phyloP scores from a whole-genome alignment of 768 basidiomycete genomes.

The Infundibulicybe gibba region DNA sequence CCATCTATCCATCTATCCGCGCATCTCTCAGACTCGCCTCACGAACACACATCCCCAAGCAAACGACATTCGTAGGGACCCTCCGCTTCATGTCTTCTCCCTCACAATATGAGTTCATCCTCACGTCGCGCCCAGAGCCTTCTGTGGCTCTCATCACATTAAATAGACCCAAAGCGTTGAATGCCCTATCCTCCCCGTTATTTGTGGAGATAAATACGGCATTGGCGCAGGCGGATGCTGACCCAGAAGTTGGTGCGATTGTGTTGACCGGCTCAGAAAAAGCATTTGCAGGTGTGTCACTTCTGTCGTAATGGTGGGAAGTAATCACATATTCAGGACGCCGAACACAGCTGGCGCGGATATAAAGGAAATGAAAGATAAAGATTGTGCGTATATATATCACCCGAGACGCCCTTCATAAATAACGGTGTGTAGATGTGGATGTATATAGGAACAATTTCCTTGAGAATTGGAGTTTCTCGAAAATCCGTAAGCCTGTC shows the following conservation, averaged over 20 bases:
- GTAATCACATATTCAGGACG: background rate
- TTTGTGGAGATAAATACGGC: conserved; percentile 82
- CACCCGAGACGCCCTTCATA: background rate
- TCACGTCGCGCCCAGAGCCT: conserved; percentile 65
- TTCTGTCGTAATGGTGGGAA: background rate
- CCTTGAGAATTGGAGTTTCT: conserved; percentile 77
- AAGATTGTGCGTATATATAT: conserved; percentile 63
- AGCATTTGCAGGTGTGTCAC: conserved; percentile 85
- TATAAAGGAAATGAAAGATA: conserved; percentile 99
- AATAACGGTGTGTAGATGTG: conserved; percentile 44
- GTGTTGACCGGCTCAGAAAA: conserved; percentile 90
- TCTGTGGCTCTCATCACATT: conserved; percentile 78
- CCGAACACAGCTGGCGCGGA: conserved; percentile 79
- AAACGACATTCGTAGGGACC: background rate
- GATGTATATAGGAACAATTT: conserved; percentile 87
- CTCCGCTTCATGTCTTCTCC: conserved; percentile 46
- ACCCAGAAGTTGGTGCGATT: conserved; percentile 73
- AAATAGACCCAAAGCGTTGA: conserved; percentile 87
- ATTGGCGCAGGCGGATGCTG: conserved; percentile 63
- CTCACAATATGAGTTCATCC: conserved; percentile 56
- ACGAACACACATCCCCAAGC: no score
- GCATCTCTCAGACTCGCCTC: no score
- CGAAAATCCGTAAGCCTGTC: conserved; percentile 81
- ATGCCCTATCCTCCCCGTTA: conserved; percentile 80
- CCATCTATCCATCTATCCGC: no score